These are phyloP conservation scores for Kalmusia sp. DNA, from an alignment of 2,329 filamentous ascomycete genomes.

Conservation along the genomic window DNA sequence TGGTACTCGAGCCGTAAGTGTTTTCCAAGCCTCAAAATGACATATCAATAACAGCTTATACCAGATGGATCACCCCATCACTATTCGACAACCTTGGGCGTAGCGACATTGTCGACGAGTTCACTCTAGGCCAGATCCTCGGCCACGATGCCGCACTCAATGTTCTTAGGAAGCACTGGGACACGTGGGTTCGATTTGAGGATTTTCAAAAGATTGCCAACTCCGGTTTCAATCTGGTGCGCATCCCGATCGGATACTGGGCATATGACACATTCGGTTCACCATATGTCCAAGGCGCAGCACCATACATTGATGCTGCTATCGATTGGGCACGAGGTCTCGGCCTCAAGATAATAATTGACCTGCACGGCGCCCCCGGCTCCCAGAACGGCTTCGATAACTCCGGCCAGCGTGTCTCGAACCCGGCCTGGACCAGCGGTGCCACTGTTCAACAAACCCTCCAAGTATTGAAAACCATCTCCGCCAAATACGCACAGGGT, in stretches of 20 bases:
- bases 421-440: conserved; percentile 55
- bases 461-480: conserved; percentile 63
- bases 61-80: conserved; percentile 64
- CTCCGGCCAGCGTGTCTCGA: conserved; percentile 58
- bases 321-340: conserved; percentile 63
- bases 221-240: conserved; percentile 65
- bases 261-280: conserved; percentile 60
- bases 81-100: conserved; percentile 53
- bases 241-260: conserved; percentile 68
- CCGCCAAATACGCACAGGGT: conserved; percentile 62
- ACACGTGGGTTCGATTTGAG: conserved; percentile 55
- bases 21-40: neutral
- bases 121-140: conserved; percentile 58
- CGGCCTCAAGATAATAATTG: conserved; percentile 64
- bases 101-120: conserved; percentile 57
- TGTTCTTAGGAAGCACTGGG: conserved; percentile 59
- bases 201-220: conserved; percentile 65
- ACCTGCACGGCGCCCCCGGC: conserved; percentile 64
- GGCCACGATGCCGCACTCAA: conserved; percentile 54
- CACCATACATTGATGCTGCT: conserved; percentile 61
- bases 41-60: conserved; percentile 1
- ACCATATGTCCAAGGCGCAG: conserved; percentile 61
- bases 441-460: conserved; percentile 60
- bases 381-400: conserved; percentile 70
- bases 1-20: conserved; percentile 55